Percentiles rank a stretch among this genome's conserved stretches.
Evolutionary conservation across 225 moss, liverwort and hornwort species (phyloP).

Genomic region (Pleurozium schreberi): DNA sequence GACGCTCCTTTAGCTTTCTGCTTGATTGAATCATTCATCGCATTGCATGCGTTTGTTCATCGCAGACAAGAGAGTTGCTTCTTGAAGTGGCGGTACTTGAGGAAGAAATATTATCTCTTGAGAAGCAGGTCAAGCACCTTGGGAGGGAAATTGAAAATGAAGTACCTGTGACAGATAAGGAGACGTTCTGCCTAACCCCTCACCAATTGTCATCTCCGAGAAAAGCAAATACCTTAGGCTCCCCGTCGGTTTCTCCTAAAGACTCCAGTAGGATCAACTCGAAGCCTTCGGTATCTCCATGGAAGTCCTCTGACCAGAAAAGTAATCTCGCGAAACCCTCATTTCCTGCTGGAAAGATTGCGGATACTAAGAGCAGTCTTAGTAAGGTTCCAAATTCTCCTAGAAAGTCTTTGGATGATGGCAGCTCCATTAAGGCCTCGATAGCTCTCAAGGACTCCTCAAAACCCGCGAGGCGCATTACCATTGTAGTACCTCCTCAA

Average conservation of each 20-base stretch:
- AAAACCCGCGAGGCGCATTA: background rate
- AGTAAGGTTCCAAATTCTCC: background rate
- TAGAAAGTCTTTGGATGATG: background rate
- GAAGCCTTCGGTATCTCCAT: constrained; percentile 12
- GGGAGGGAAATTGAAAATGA: constrained; percentile 30
- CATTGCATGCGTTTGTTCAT: background rate
- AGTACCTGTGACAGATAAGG: constrained; percentile 9
- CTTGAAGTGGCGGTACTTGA: constrained; percentile 57
- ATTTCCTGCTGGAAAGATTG: background rate
- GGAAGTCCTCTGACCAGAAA: constrained; percentile 22
- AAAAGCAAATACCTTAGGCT: background rate
- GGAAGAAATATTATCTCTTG: constrained; percentile 44
- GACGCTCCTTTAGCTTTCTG: background rate
- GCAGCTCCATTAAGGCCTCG: background rate
- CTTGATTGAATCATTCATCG: background rate
- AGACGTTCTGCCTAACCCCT: constrained; percentile 1
- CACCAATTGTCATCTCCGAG: constrained; percentile 8
- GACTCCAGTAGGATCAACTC: background rate
- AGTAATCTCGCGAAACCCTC: constrained; percentile 21
- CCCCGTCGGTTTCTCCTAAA: constrained; percentile 16
- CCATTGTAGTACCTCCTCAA: background rate
- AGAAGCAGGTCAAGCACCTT: constrained; percentile 40
- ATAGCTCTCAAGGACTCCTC: background rate
- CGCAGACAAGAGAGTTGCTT: constrained; percentile 40
- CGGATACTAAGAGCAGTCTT: background rate